phyloP scores from a whole-genome alignment of 495 filamentous ascomycete species.

The Neurospora sp. region DNA sequence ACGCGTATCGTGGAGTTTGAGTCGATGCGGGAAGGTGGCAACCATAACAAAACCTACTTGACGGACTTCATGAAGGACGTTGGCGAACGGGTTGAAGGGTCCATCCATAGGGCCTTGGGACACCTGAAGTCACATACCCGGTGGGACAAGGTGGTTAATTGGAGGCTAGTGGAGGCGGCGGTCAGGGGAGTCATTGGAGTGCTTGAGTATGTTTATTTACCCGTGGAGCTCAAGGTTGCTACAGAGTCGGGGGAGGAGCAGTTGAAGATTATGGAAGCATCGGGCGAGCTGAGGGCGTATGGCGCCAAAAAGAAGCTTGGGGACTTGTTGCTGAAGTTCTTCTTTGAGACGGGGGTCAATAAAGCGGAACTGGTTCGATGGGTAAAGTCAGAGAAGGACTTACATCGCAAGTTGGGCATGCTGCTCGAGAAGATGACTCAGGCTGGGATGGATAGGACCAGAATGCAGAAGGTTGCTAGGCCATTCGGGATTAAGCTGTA shows the following conservation, averaged over 20 bases:
- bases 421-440: background rate
- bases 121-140: background rate
- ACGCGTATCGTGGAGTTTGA: background rate
- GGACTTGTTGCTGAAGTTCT: rapidly evolving
- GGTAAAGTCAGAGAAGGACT: background rate
- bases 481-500: background rate
- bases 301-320: background rate
- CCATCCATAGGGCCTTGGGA: background rate
- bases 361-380: background rate
- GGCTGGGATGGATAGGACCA: background rate
- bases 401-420: background rate
- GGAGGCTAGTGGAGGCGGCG: background rate
- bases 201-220: background rate
- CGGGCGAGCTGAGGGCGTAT: background rate
- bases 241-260: background rate
- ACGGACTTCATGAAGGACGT: background rate
- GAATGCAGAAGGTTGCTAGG: background rate
- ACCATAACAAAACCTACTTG: background rate
- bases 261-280: background rate
- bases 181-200: background rate
- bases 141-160: background rate
- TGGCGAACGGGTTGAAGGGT: background rate
- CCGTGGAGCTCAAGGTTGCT: background rate
- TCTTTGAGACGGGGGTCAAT: background rate
- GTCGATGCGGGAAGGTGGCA: background rate